These are phyloP conservation scores for Pleurotus sapidus DNA, from an alignment of 768 basidiomycete genomes.

Conservation along the genomic window DNA sequence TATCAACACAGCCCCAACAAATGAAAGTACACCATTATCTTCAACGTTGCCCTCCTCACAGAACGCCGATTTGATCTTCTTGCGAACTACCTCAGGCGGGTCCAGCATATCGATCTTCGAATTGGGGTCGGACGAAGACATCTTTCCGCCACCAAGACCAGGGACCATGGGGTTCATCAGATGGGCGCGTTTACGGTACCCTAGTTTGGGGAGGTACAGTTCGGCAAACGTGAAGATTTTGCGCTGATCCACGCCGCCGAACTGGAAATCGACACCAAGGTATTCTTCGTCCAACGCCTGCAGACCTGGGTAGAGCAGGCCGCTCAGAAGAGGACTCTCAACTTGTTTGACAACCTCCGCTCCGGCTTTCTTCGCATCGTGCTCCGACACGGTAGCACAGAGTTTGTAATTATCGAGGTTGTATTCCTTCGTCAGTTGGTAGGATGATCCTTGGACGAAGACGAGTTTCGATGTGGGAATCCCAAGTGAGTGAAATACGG, in stretches of 20 bases:
- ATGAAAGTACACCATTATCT: constrained; percentile 87
- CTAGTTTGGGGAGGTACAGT: constrained; percentile 88
- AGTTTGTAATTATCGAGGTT: constrained; percentile 93
- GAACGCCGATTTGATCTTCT: constrained; percentile 90
- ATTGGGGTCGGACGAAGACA: constrained; percentile 97
- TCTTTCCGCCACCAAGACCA: constrained; percentile 91
- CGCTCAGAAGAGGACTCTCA: constrained; percentile 86
- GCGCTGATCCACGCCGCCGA: constrained; percentile 96
- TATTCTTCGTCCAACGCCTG: constrained; percentile 98
- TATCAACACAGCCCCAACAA: constrained; percentile 84
- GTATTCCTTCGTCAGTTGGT: constrained; percentile 90
- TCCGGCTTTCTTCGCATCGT: constrained; percentile 97
- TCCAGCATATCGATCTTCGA: constrained; percentile 99
- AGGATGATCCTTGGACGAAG: constrained; percentile 88
- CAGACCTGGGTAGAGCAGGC: constrained; percentile 91
- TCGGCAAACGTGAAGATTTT: constrained; percentile 99
- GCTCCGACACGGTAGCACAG: constrained; percentile 88
- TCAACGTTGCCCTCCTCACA: constrained; percentile 90
- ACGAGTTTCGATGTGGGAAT: constrained; percentile 83
- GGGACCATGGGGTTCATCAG: constrained; percentile 99
- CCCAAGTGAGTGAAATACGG: constrained; percentile 85
- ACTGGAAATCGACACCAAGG: constrained; percentile 94
- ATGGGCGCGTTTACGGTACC: constrained; percentile 93
- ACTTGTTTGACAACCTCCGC: constrained; percentile 99
- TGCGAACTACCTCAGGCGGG: constrained; percentile 73